Percentiles rank a stretch among this genome's conserved stretches.
These are phyloP conservation scores for Ogataea paraovalis DNA, from an alignment of 805 yeast genomes.

Conservation along the genomic window DNA sequence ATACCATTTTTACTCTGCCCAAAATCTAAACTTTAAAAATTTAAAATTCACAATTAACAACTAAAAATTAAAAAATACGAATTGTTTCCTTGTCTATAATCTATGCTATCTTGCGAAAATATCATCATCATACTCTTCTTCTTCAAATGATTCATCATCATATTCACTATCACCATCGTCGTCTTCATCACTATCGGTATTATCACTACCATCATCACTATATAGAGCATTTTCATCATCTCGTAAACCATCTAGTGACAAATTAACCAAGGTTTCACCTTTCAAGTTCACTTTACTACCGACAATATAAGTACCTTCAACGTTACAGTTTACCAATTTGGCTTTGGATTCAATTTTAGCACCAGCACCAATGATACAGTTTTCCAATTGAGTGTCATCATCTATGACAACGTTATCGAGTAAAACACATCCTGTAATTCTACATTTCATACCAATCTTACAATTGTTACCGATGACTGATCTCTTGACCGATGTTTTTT, in stretches of 20 bases:
- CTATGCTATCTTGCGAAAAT: slow-evolving; percentile 28
- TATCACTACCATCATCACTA: slow-evolving; percentile 28
- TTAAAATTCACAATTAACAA: no score
- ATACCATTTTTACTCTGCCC: no score
- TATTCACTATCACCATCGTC: slow-evolving; percentile 47
- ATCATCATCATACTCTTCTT: slow-evolving; percentile 42
- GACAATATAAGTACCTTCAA: slow-evolving; percentile 76
- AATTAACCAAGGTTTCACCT: slow-evolving; percentile 36
- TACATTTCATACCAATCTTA: slow-evolving; percentile 77
- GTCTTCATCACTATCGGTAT: slow-evolving; percentile 21
- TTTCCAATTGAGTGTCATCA: slow-evolving; percentile 77
- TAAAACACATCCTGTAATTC: slow-evolving; percentile 81
- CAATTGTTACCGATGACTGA: slow-evolving; percentile 76
- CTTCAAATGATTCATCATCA: slow-evolving; percentile 61
- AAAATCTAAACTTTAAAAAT: no score
- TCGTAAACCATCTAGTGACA: slow-evolving; percentile 31
- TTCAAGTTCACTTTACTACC: slow-evolving; percentile 45
- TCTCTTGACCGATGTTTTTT: slow-evolving; percentile 80
- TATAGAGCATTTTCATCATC: slow-evolving; percentile 21
- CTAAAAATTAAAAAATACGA: no score
- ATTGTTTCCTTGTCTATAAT: not conserved
- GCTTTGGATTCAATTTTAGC: slow-evolving; percentile 63
- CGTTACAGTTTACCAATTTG: slow-evolving; percentile 73
- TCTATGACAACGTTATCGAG: slow-evolving; percentile 67
- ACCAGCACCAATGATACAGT: slow-evolving; percentile 75